phyloP scores from a whole-genome alignment of 2,329 filamentous ascomycete species.

The Ophiocordyceps polyrhachis-furcata region DNA sequence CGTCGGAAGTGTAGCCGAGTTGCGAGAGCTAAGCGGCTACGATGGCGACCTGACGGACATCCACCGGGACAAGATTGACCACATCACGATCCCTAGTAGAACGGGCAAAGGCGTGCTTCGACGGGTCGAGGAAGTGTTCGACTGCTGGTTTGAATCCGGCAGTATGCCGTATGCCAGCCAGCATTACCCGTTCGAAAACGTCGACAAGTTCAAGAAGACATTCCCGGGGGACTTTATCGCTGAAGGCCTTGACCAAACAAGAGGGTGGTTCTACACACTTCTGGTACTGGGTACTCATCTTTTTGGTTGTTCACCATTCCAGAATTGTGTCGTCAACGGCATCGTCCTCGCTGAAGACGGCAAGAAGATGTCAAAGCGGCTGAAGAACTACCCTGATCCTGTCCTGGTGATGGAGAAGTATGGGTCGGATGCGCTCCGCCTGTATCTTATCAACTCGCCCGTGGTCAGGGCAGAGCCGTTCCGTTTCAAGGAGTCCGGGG shows the following conservation, averaged over 20 bases:
- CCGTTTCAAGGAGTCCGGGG: constrained; percentile 76
- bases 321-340: constrained; percentile 92
- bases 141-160: constrained; percentile 94
- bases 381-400: constrained; percentile 93
- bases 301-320: constrained; percentile 70
- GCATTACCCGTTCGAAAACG: constrained; percentile 85
- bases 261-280: constrained; percentile 93
- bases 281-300: constrained; percentile 76
- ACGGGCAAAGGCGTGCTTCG: constrained; percentile 68
- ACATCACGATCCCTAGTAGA: constrained; percentile 85
- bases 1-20: constrained; percentile 65
- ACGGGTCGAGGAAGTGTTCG: constrained; percentile 76
- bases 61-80: constrained; percentile 81
- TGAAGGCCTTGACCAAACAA: constrained; percentile 81
- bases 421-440: constrained; percentile 75
- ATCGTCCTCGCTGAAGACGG: constrained; percentile 88
- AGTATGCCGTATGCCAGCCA: constrained; percentile 87
- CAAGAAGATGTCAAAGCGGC: constrained; percentile 96
- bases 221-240: constrained; percentile 93
- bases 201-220: constrained; percentile 57
- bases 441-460: constrained; percentile 95
- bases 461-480: constrained; percentile 84
- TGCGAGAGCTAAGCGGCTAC: constrained; percentile 75
- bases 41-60: constrained; percentile 68
- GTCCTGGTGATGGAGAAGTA: constrained; percentile 67